A percentile compares a stretch with the other conserved stretches of the same genome.
phyloP scores from a whole-genome alignment of 176 grass and related monocot genomes.

The Cocos nucifera region DNA sequence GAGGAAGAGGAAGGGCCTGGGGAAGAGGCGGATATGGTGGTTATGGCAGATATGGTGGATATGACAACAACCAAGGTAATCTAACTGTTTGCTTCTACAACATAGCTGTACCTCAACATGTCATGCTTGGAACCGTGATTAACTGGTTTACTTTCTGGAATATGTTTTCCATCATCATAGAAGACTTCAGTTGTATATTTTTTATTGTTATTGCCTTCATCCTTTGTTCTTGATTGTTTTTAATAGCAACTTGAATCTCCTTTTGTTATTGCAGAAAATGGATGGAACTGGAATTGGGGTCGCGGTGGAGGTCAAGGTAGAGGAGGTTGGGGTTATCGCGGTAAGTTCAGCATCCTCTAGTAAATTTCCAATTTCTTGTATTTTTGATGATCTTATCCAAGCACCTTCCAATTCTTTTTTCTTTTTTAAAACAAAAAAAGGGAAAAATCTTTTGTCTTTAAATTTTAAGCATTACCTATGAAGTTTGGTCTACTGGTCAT shows the following conservation, averaged over 20 bases:
- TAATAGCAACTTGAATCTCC: neutral
- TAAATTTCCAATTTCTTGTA: neutral
- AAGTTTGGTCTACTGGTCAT: no score
- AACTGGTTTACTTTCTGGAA: neutral
- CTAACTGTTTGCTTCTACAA: no score
- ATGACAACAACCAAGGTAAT: slow-evolving; percentile 15
- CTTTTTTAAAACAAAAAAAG: no score
- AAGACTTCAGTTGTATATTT: neutral
- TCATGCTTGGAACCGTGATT: no score
- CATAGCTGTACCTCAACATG: no score
- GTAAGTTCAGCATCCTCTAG: slow-evolving; percentile 17
- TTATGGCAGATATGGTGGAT: neutral
- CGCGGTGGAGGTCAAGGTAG: slow-evolving; percentile 46
- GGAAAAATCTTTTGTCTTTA: no score
- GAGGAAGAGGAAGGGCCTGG: slow-evolving; percentile 20
- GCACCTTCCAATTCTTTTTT: no score
- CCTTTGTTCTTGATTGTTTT: neutral
- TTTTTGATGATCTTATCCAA: neutral
- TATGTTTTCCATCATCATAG: neutral
- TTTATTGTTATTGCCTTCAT: neutral
- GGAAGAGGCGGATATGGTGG: neutral
- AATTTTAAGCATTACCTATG: no score
- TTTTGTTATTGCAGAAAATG: slow-evolving; percentile 47
- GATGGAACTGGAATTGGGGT: slow-evolving; percentile 40
- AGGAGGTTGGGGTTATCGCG: slow-evolving; percentile 54